Evolutionary conservation across 768 basidiomycete species (phyloP).

Genomic region (Cystofilobasidium bisporidii): DNA sequence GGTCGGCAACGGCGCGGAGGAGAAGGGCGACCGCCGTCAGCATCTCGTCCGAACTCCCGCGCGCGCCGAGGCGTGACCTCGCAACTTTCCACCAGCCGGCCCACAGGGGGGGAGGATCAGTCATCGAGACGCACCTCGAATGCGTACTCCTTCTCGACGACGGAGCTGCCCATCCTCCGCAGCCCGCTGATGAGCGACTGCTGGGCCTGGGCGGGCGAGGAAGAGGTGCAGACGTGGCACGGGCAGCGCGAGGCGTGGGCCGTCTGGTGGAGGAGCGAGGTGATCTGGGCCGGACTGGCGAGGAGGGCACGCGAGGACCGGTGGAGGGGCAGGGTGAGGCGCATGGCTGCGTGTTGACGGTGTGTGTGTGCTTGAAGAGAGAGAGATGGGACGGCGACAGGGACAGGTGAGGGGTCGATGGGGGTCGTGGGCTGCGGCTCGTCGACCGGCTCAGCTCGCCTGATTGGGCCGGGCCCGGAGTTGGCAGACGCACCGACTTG

Average conservation of each 20-base stretch:
- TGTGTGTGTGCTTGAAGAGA: not conserved
- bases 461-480: no score
- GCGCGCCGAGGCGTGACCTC: no score
- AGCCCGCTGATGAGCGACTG: slow-evolving; percentile 12
- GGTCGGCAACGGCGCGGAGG: no score
- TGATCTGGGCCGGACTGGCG: slow-evolving; percentile 10
- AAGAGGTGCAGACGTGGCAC: slow-evolving; percentile 5
- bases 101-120: no score
- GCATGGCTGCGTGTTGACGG: not conserved
- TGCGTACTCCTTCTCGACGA: slow-evolving; percentile 37
- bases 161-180: slow-evolving; percentile 19
- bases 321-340: slow-evolving; percentile 9
- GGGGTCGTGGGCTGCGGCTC: no score
- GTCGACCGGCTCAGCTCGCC: no score
- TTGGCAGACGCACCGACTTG: no score
- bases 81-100: no score
- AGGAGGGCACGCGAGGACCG: not conserved
- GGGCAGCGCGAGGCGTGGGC: slow-evolving; percentile 5
- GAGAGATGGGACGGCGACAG: not conserved
- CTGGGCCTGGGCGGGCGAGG: slow-evolving; percentile 3
- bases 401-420: no score
- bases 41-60: not conserved
- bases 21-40: not conserved
- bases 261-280: slow-evolving; percentile 8
- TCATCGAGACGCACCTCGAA: slow-evolving; percentile 37